phyloP scores from a whole-genome alignment of 345 rosid species.

The Pistacia vera region DNA sequence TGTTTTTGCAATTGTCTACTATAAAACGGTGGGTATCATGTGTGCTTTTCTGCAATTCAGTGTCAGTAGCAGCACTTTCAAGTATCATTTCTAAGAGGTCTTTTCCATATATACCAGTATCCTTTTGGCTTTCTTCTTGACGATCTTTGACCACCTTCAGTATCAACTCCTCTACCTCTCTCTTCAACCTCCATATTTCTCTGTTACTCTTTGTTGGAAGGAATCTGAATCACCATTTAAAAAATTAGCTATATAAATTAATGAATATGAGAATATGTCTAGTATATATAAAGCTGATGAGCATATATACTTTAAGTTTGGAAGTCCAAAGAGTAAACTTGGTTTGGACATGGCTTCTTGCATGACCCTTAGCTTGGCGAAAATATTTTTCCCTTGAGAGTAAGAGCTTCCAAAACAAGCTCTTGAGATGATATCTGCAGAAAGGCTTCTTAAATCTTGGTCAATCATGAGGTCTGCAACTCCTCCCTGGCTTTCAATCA shows the following conservation, averaged over 20 bases:
- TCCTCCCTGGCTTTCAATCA: constrained; percentile 17
- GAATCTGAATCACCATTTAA: neutral
- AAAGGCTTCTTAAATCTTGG: constrained; percentile 25
- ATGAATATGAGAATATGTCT: too few species aligned
- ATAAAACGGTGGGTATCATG: constrained; percentile 17
- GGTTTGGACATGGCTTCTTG: constrained; percentile 29
- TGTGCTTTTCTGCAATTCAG: neutral
- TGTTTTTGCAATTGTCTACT: constrained; percentile 39
- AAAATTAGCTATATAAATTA: too few species aligned
- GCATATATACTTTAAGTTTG: constrained; percentile 8
- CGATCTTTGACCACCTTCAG: constrained; percentile 23
- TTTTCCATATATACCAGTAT: neutral
- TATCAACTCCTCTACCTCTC: constrained; percentile 26
- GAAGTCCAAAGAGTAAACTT: constrained; percentile 20
- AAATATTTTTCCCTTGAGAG: constrained; percentile 27
- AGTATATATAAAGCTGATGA: too few species aligned
- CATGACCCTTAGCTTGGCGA: constrained; percentile 20
- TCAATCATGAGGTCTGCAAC: constrained; percentile 26
- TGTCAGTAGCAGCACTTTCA: constrained; percentile 11
- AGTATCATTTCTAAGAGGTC: constrained; percentile 31
- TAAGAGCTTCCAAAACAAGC: constrained; percentile 40
- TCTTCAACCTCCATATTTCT: constrained; percentile 22
- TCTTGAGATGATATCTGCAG: constrained; percentile 31
- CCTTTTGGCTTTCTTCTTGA: constrained; percentile 14
- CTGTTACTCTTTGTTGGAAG: constrained; percentile 27